phyloP scores from a whole-genome alignment of 345 rosid species.

The Citrus hindsii region DNA sequence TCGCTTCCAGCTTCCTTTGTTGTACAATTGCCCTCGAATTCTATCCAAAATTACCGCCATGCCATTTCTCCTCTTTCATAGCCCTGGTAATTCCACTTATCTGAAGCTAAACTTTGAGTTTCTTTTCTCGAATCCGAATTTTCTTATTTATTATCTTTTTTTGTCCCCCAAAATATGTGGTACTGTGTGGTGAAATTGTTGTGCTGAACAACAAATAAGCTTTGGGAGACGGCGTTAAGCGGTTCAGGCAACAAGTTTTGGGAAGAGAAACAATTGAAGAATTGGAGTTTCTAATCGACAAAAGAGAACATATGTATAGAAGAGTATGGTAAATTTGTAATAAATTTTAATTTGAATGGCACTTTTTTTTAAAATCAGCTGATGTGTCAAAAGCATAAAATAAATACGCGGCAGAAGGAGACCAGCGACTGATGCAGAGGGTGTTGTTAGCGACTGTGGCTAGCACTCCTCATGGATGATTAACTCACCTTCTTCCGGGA shows the following conservation, averaged over 20 bases:
- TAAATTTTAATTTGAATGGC: too few relatives aligned
- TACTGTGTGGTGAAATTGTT: not conserved
- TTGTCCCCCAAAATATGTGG: too few relatives aligned
- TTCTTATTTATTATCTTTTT: too few relatives aligned
- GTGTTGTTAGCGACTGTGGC: too few relatives aligned
- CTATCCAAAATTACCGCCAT: conserved; percentile 15
- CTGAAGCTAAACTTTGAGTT: not conserved
- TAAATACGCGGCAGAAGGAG: too few relatives aligned
- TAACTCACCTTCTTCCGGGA: too few relatives aligned
- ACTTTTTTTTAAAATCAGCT: too few relatives aligned
- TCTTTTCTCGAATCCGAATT: not conserved
- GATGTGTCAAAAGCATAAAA: too few relatives aligned
- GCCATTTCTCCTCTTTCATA: conserved; percentile 18
- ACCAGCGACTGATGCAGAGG: too few relatives aligned
- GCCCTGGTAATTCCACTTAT: too few relatives aligned
- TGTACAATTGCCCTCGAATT: conserved; percentile 21
- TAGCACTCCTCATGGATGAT: too few relatives aligned
- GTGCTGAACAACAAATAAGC: not conserved
- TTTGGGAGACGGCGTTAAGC: conserved; percentile 56
- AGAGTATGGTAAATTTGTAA: conserved; percentile 22
- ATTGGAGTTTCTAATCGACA: conserved; percentile 39
- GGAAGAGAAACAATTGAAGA: conserved; percentile 18
- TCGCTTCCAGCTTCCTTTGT: conserved; percentile 18
- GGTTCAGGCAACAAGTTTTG: conserved; percentile 53
- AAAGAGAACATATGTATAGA: conserved; percentile 59